These are phyloP conservation scores for Pogostemon cablin DNA, from an alignment of 257 asterid genomes.

Conservation along the genomic window DNA sequence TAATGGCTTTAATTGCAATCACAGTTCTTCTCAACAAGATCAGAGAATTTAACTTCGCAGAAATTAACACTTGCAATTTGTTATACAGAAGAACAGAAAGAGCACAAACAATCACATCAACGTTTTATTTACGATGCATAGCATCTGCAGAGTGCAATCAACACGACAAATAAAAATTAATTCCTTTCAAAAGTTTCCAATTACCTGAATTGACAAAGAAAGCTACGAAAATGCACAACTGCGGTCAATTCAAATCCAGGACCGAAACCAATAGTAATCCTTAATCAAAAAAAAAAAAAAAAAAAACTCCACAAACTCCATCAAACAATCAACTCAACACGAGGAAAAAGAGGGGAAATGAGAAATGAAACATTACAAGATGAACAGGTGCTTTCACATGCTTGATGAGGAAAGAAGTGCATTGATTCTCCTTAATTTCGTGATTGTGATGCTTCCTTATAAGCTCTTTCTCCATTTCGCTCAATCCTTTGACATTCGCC, in stretches of 20 bases:
- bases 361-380: constrained; percentile 47
- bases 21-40: not conserved
- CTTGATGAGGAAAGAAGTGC: constrained; percentile 65
- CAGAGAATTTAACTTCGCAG: not conserved
- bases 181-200: not conserved
- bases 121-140: not conserved
- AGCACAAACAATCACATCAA: constrained; percentile 7
- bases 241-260: not conserved
- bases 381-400: constrained; percentile 73
- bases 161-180: not conserved
- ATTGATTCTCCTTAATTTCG: constrained; percentile 59
- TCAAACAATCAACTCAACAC: not conserved
- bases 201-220: not conserved
- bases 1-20: not conserved
- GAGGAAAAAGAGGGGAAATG: not conserved
- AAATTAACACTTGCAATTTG: not conserved
- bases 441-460: constrained; percentile 62
- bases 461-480: constrained; percentile 53
- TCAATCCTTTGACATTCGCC: constrained; percentile 52
- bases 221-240: not conserved
- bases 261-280: not conserved
- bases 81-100: not conserved
- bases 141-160: not conserved
- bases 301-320: not conserved
- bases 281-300: not conserved